Percentiles rank a stretch among this genome's conserved stretches.
Conservation (phyloP, 2,329 filamentous ascomycete genomes). For the Penicillium thymicola region DNA sequence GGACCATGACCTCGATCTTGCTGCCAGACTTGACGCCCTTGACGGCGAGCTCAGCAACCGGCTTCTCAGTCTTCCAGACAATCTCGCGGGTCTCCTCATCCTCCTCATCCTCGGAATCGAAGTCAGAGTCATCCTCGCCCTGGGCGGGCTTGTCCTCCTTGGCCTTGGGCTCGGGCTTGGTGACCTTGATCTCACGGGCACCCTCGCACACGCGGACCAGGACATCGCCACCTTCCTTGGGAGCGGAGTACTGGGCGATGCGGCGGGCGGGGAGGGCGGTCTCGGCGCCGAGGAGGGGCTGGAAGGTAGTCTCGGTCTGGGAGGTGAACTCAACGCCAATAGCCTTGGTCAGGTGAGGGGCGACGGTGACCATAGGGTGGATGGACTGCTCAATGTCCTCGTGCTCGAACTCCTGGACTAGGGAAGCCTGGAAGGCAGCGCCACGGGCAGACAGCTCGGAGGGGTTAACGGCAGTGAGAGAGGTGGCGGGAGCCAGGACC, state of each 20-base stretch:
- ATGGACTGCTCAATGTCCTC: constrained; percentile 95
- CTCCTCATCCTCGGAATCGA: constrained; percentile 60
- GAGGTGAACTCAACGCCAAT: constrained; percentile 76
- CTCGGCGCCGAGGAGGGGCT: constrained; percentile 76
- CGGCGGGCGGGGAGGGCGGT: constrained; percentile 87
- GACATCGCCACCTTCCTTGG: constrained; percentile 80
- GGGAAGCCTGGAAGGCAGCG: constrained; percentile 88
- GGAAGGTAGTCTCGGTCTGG: constrained; percentile 66
- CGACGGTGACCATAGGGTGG: constrained; percentile 90
- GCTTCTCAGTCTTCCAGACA: constrained; percentile 81
- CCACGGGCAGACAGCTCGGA: constrained; percentile 85
- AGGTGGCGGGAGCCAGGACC: constrained; percentile 80
- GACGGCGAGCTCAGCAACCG: constrained; percentile 81
- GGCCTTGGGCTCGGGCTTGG: constrained; percentile 75
- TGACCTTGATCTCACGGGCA: constrained; percentile 86
- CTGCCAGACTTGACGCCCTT: constrained; percentile 79
- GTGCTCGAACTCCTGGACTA: constrained; percentile 91
- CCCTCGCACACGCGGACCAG: constrained; percentile 87
- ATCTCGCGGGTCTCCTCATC: constrained; percentile 88
- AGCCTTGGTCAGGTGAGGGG: constrained; percentile 82
- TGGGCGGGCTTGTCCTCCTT: constrained; percentile 61
- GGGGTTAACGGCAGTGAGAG: constrained; percentile 77
- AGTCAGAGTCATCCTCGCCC: constrained; percentile 59
- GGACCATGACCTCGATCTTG: constrained; percentile 93
- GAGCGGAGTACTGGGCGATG: constrained; percentile 71